These are phyloP conservation scores for Collybiopsis confluens DNA, from an alignment of 768 basidiomycete genomes.

Conservation along the genomic window DNA sequence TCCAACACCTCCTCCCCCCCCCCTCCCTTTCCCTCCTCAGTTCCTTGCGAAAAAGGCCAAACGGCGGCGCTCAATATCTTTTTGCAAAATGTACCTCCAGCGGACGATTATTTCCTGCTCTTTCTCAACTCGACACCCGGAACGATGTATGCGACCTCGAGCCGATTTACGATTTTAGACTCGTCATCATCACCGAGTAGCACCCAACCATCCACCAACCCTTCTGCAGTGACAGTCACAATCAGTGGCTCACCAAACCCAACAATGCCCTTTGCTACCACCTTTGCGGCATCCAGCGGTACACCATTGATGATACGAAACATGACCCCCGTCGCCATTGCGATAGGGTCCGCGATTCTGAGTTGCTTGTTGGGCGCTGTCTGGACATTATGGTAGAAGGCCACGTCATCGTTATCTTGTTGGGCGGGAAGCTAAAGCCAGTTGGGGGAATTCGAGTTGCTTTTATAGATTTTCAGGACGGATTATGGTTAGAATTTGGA, in stretches of 20 bases:
- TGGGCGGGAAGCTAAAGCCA: too few species aligned
- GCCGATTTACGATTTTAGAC: slow-evolving; percentile 55
- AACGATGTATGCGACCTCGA: slow-evolving; percentile 55
- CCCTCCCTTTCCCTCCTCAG: too few species aligned
- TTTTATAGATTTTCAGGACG: too few species aligned
- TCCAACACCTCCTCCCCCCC: background rate
- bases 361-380: slow-evolving; percentile 3
- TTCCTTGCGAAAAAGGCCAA: slow-evolving; percentile 27
- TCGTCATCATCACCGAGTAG: slow-evolving; percentile 25
- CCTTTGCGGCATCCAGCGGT: slow-evolving; percentile 29
- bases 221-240: slow-evolving; percentile 59
- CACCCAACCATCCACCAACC: slow-evolving; percentile 28
- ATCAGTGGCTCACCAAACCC: slow-evolving; percentile 65
- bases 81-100: slow-evolving; percentile 60
- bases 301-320: background rate
- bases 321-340: background rate
- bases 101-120: slow-evolving; percentile 74
- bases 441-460: too few species aligned
- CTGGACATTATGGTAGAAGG: slow-evolving; percentile 6
- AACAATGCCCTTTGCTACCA: slow-evolving; percentile 53
- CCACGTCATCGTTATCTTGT: background rate
- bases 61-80: slow-evolving; percentile 49
- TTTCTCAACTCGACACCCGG: slow-evolving; percentile 74
- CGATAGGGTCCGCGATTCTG: background rate
- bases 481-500: too few species aligned